A percentile compares a stretch with the other conserved stretches of the same genome.
These are phyloP conservation scores for Marasmius tenuissimus DNA, from an alignment of 1,284 basidiomycete species.

Conservation along the genomic window DNA sequence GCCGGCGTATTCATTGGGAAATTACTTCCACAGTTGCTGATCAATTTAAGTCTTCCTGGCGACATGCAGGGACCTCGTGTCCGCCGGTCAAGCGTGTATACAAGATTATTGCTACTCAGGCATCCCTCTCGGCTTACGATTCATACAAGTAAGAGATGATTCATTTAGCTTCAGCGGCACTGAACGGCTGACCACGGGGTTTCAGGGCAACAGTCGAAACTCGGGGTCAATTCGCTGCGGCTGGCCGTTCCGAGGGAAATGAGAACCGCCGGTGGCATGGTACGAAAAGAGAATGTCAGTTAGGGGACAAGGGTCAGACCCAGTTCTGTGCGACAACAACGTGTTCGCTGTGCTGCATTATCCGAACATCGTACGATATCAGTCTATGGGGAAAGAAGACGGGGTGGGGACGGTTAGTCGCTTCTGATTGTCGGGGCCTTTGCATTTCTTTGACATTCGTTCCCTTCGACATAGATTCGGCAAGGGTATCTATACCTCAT, in stretches of 20 bases:
- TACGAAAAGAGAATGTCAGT: slow-evolving; percentile 51
- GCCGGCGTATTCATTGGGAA: background rate
- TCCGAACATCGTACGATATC: slow-evolving; percentile 60
- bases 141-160: slow-evolving; percentile 50
- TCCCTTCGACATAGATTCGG: slow-evolving; percentile 45
- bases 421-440: slow-evolving; percentile 8
- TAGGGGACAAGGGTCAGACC: slow-evolving; percentile 59
- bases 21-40: slow-evolving; percentile 43
- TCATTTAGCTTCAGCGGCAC: background rate
- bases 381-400: slow-evolving; percentile 62
- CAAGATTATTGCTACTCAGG: slow-evolving; percentile 52
- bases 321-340: slow-evolving; percentile 51
- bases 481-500: slow-evolving; percentile 58
- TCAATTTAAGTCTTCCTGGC: slow-evolving; percentile 69
- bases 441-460: background rate
- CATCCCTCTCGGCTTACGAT: slow-evolving; percentile 51
- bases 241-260: slow-evolving; percentile 56
- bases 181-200: slow-evolving; percentile 1
- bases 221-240: slow-evolving; percentile 51
- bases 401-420: slow-evolving; percentile 56
- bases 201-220: slow-evolving; percentile 50
- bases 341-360: slow-evolving; percentile 60
- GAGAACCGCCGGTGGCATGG: slow-evolving; percentile 64
- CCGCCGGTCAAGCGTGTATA: slow-evolving; percentile 58
- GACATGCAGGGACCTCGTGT: slow-evolving; percentile 49